Conservation (phyloP, 208 protist species). For the Leishmania lainsoni region DNA sequence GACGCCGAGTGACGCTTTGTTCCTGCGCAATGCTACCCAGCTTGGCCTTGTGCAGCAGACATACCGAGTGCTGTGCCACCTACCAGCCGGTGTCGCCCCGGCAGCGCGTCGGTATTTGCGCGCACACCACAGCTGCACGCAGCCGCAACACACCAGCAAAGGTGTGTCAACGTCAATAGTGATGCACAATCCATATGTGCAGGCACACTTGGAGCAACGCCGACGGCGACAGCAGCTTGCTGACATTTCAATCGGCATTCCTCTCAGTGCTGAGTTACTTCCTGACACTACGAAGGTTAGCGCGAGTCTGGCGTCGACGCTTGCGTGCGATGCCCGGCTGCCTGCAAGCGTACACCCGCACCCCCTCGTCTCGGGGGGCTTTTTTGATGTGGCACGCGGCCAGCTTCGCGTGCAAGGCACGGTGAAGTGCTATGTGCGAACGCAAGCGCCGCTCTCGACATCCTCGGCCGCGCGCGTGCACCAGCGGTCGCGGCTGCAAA, state of each 20-base stretch:
- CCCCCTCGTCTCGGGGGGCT: conserved; percentile 35
- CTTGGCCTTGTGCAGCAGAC: conserved; percentile 58
- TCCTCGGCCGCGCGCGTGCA: conserved; percentile 22
- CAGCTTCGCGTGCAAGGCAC: conserved; percentile 28
- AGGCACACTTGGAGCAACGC: conserved; percentile 21
- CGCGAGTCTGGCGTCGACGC: neutral
- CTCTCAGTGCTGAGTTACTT: neutral
- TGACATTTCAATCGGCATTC: conserved; percentile 18
- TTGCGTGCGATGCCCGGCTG: neutral
- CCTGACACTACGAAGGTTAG: neutral
- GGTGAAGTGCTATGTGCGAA: conserved; percentile 13
- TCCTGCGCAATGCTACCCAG: conserved; percentile 66
- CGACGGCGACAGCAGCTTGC: neutral
- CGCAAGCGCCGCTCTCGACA: conserved; percentile 18
- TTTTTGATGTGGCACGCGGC: conserved; percentile 35
- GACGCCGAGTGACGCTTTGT: conserved; percentile 44
- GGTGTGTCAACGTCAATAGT: neutral
- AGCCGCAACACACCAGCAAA: neutral
- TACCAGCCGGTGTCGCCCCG: conserved; percentile 49
- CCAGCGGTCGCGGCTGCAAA: conserved; percentile 20
- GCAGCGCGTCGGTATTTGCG: conserved; percentile 20
- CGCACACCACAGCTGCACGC: neutral
- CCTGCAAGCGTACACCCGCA: conserved; percentile 21
- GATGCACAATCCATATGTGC: conserved; percentile 46
- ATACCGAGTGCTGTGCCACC: conserved; percentile 68